Evolutionary conservation across 2,329 filamentous ascomycete species (phyloP).

Genomic region (Aureobasidium namibiae): DNA sequence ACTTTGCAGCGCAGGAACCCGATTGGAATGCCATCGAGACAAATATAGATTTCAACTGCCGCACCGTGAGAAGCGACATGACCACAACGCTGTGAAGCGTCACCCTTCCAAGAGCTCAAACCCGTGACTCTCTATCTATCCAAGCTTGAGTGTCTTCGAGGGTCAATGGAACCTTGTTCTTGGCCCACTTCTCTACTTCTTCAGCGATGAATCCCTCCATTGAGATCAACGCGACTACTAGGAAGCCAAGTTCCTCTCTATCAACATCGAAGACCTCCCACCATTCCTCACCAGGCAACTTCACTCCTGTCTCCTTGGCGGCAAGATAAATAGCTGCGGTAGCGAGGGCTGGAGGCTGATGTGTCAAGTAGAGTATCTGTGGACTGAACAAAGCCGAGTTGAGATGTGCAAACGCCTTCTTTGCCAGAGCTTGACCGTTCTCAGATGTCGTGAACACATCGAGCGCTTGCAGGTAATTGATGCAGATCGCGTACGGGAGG

Average conservation of each 20-base stretch:
- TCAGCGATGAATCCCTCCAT: slow-evolving; percentile 60
- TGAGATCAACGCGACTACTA: slow-evolving; percentile 79
- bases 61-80: background rate
- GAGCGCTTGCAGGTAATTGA: slow-evolving; percentile 88
- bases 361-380: slow-evolving; percentile 82
- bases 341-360: slow-evolving; percentile 78
- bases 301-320: slow-evolving; percentile 64
- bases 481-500: slow-evolving; percentile 74
- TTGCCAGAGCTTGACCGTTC: slow-evolving; percentile 47
- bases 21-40: background rate
- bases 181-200: slow-evolving; percentile 45
- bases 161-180: slow-evolving; percentile 49
- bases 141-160: slow-evolving; percentile 52
- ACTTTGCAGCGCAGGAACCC: background rate
- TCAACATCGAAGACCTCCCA: slow-evolving; percentile 98
- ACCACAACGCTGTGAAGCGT: background rate
- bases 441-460: slow-evolving; percentile 49
- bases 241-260: slow-evolving; percentile 84
- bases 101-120: background rate
- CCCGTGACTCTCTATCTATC: slow-evolving; percentile 35
- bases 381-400: slow-evolving; percentile 80
- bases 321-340: slow-evolving; percentile 88
- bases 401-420: slow-evolving; percentile 65
- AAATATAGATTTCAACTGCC: background rate
- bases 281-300: slow-evolving; percentile 79